Evolutionary conservation across 768 basidiomycete genomes (phyloP).

Genomic region (Lepiota brunneoincarnata): DNA sequence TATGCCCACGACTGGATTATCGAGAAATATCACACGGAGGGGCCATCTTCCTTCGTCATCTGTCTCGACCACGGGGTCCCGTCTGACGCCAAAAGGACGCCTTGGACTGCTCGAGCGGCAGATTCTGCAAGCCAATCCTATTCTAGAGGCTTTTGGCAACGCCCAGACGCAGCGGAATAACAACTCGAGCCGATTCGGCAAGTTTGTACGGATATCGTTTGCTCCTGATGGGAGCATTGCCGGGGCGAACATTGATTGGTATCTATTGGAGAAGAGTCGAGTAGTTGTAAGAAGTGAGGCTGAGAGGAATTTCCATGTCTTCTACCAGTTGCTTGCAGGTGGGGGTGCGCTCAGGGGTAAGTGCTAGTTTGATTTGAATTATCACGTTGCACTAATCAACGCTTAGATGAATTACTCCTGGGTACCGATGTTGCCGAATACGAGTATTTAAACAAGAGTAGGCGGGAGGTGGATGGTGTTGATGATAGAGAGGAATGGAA

Average conservation of each 20-base stretch:
- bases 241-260: conserved; percentile 99
- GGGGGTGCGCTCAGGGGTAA: conserved; percentile 66
- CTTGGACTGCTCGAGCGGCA: conserved; percentile 92
- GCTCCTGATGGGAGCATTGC: conserved; percentile 91
- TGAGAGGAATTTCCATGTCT: conserved; percentile 95
- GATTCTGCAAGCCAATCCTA: conserved; percentile 96
- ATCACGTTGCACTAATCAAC: conserved; percentile 8
- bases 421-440: conserved; percentile 77
- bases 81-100: conserved; percentile 63
- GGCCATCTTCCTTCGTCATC: conserved; percentile 47
- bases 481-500: conserved; percentile 91
- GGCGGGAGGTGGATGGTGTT: conserved; percentile 92
- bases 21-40: conserved; percentile 60
- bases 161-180: conserved; percentile 98
- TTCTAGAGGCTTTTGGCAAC: conserved; percentile 97
- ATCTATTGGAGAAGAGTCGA: conserved; percentile 94
- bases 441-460: conserved; percentile 87
- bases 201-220: conserved; percentile 96
- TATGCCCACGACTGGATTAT: conserved; percentile 66
- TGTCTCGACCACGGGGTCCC: conserved; percentile 37
- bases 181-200: conserved; percentile 98
- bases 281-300: conserved; percentile 86
- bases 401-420: conserved; percentile 68
- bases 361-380: conserved; percentile 14
- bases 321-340: conserved; percentile 92